Conservation (phyloP, 2,329 filamentous ascomycete genomes). For the Colletotrichum kahawae region DNA sequence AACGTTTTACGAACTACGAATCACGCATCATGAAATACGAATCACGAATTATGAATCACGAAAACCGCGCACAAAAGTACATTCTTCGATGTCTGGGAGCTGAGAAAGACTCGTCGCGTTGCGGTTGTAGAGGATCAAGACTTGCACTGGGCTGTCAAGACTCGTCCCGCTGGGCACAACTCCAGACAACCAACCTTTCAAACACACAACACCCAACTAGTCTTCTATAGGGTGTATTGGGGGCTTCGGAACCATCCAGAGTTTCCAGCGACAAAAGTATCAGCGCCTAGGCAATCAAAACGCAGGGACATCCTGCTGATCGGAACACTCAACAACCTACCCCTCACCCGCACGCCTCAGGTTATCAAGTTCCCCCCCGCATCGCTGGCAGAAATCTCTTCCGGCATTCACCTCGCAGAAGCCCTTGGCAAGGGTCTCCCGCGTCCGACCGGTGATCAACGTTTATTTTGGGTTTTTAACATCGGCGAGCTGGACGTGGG, state of each 20-base stretch:
- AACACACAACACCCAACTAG: neutral
- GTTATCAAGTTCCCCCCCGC: neutral
- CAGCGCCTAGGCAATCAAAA: neutral
- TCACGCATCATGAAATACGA: neutral
- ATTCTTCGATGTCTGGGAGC: neutral
- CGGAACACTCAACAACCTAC: neutral
- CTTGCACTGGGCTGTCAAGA: neutral
- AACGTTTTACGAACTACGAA: neutral
- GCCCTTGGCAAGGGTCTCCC: neutral
- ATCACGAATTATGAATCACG: neutral
- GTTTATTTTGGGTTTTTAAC: neutral
- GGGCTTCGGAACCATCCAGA: neutral
- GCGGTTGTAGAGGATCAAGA: neutral
- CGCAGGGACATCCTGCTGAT: neutral
- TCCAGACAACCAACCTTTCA: neutral
- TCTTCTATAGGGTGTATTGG: fast-evolving
- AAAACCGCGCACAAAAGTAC: neutral
- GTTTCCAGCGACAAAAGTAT: neutral
- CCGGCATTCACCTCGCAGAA: neutral
- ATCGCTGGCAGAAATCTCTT: neutral
- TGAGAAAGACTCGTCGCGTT: neutral
- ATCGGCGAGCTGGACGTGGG: neutral
- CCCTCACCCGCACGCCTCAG: neutral
- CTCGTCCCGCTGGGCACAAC: neutral
- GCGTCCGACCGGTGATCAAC: neutral